phyloP scores from a whole-genome alignment of 2,329 filamentous ascomycete species.

The Exophiala phaeomuriformis region DNA sequence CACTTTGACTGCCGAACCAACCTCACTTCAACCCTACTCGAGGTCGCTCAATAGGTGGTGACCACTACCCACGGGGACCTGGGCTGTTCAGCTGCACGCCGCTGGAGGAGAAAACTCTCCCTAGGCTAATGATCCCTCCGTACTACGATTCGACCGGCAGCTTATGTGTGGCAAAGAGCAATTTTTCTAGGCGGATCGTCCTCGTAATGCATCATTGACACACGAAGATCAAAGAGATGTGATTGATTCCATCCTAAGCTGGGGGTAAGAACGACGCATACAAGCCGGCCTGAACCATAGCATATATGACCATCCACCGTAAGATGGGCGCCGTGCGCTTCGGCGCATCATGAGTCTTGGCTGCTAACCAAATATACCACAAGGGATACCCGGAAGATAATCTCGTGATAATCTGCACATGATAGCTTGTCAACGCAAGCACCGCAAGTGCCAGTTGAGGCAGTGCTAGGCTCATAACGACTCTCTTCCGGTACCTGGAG shows the following conservation, averaged over 20 bases:
- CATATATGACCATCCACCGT: constrained; percentile 72
- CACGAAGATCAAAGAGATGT: no score
- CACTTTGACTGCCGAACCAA: no score
- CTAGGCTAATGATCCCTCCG: no score
- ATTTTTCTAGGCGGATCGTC: no score
- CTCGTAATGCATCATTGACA: no score
- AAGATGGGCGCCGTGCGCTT: constrained; percentile 38
- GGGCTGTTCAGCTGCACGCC: no score
- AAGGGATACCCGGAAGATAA: constrained; percentile 80
- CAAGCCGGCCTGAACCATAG: constrained; percentile 69
- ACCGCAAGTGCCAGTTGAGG: constrained; percentile 65
- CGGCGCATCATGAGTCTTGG: constrained; percentile 3
- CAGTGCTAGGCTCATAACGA: constrained; percentile 51
- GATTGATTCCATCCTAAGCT: constrained; percentile 45
- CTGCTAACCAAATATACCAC: constrained; percentile 71
- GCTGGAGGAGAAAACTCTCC: no score
- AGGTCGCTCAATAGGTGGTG: no score
- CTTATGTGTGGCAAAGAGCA: no score
- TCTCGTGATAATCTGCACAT: constrained; percentile 89
- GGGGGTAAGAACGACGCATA: constrained; percentile 90
- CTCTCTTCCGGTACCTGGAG: constrained; percentile 7
- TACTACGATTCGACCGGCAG: no score
- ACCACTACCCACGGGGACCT: no score
- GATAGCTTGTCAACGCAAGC: constrained; percentile 70
- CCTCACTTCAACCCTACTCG: no score